phyloP scores from a whole-genome alignment of 2,329 filamentous ascomycete genomes.

The Pseudogymnoascus sp. region DNA sequence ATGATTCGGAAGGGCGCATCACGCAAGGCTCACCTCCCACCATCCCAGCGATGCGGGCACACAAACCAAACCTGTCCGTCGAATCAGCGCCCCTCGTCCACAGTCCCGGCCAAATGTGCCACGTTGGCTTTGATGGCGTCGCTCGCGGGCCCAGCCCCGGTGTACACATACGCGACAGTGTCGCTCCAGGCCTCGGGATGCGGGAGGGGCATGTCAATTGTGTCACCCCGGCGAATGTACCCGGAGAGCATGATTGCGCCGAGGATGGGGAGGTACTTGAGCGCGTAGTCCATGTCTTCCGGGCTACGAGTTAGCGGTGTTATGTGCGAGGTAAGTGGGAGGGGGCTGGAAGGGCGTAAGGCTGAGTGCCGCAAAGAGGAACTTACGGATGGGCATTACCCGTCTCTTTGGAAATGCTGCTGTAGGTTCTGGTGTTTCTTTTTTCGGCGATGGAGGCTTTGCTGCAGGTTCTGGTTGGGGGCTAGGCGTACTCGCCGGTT shows the following conservation, averaged over 20 bases:
- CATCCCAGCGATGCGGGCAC: neutral
- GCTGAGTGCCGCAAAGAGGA: conserved; percentile 5
- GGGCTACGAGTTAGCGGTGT: neutral
- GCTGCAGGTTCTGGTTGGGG: neutral
- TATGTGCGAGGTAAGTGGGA: conserved; percentile 5
- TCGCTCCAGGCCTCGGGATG: conserved; percentile 47
- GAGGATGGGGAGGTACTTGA: conserved; percentile 43
- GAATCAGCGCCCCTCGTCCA: conserved; percentile 14
- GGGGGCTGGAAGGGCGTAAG: conserved; percentile 11
- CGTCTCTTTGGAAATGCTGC: conserved; percentile 11
- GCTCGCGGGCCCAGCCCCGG: conserved; percentile 38
- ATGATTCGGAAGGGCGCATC: conserved; percentile 3
- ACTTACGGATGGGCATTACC: conserved; percentile 41
- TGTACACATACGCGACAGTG: conserved; percentile 48
- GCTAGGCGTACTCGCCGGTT: conserved; percentile 2
- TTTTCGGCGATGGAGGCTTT: neutral
- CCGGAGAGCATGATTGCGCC: conserved; percentile 47
- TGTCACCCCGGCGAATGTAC: conserved; percentile 42
- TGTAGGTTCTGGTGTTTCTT: neutral
- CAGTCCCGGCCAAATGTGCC: conserved; percentile 43
- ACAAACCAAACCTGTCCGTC: conserved; percentile 2
- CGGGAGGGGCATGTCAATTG: conserved; percentile 49
- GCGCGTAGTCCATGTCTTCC: conserved; percentile 40
- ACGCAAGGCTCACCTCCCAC: neutral
- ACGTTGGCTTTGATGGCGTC: conserved; percentile 44